Conservation (phyloP, 805 yeast species). For the Starmerella davenportii region DNA sequence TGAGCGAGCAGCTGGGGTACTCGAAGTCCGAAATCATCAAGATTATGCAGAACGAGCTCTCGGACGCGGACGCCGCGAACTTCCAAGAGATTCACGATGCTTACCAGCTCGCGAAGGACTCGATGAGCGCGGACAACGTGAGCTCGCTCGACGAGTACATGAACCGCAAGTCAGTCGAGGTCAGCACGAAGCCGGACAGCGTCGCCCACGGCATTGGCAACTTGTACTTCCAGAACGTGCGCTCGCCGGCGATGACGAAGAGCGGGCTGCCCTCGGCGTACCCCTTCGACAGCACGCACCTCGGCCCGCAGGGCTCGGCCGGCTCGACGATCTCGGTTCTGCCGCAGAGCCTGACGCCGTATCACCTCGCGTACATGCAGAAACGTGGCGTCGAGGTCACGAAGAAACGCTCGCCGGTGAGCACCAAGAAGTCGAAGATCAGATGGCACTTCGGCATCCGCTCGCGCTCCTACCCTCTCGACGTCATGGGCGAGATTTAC, state of each 20-base stretch:
- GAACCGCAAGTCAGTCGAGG: conserved; percentile 5
- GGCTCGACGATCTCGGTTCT: conserved; percentile 71
- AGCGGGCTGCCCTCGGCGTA: conserved; percentile 24
- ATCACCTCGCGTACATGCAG: conserved; percentile 84
- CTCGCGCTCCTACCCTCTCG: conserved; percentile 87
- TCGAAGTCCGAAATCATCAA: conserved; percentile 57
- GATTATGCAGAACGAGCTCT: conserved; percentile 31
- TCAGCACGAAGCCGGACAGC: conserved; percentile 12
- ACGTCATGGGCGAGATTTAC: conserved; percentile 97
- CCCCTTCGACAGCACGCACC: conserved; percentile 25
- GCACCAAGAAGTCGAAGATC: conserved; percentile 72
- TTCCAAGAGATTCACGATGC: conserved; percentile 68
- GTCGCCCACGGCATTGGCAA: conserved; percentile 3
- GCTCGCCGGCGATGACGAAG: conserved; percentile 1
- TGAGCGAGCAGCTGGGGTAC: conserved; percentile 75
- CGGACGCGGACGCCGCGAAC: conserved; percentile 27
- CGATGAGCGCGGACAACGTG: conserved; percentile 29
- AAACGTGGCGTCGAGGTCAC: conserved; percentile 35
- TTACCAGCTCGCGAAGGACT: conserved; percentile 63
- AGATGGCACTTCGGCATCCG: conserved; percentile 98
- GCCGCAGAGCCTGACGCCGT: conserved; percentile 86
- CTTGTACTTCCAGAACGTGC: not conserved
- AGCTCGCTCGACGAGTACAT: conserved; percentile 15
- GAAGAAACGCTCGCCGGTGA: conserved; percentile 26
- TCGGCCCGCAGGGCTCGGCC: conserved; percentile 20